phyloP scores from a whole-genome alignment of 345 rosid genomes.

The Ceriops decandra region DNA sequence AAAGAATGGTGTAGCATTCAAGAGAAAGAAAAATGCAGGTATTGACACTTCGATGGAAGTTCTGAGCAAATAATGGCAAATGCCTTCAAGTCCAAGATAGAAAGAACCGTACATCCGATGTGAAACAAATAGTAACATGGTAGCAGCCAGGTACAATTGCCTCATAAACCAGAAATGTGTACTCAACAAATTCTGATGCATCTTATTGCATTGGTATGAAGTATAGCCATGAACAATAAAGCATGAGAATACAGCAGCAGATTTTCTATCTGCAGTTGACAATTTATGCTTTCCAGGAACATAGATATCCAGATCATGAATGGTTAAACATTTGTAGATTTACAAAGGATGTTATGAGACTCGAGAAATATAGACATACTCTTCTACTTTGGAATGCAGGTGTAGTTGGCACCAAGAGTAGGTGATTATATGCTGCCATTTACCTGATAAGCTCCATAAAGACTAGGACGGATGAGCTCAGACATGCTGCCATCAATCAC shows the following conservation, averaged over 20 bases:
- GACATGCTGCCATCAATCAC: conserved; percentile 99
- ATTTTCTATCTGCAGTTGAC: neutral
- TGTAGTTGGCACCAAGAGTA: neutral
- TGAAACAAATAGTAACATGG: neutral
- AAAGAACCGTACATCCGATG: neutral
- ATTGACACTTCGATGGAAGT: neutral
- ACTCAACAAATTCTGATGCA: neutral
- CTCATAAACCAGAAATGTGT: neutral
- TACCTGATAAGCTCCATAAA: conserved; percentile 95
- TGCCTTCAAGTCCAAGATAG: neutral
- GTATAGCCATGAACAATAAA: neutral
- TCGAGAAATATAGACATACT: neutral
- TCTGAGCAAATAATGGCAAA: neutral
- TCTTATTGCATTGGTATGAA: neutral
- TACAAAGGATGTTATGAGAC: neutral
- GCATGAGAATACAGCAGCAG: too few species aligned
- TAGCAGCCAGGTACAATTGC: neutral
- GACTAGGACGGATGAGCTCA: conserved; percentile 97
- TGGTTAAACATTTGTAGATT: too few species aligned
- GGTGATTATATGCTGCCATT: conserved; percentile 8
- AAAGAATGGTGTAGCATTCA: neutral
- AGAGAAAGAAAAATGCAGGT: neutral
- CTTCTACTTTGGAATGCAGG: neutral
- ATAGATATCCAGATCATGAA: too few species aligned
- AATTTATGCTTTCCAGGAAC: neutral